Evolutionary conservation across 2,329 filamentous ascomycete genomes (phyloP).

Genomic region (Fusarium heterosporum): DNA sequence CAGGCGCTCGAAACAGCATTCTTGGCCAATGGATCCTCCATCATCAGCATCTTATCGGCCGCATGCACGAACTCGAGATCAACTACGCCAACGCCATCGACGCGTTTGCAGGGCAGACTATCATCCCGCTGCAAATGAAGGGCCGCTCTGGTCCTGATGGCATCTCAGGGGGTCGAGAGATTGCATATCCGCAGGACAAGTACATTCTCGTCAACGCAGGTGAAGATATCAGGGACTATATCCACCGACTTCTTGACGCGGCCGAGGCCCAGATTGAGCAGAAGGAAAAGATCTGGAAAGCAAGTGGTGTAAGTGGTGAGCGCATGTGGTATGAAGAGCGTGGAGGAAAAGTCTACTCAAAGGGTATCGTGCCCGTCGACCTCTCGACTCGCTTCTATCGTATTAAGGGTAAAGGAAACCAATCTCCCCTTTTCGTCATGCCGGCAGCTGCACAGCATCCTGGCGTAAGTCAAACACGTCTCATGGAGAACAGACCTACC

Average conservation of each 20-base stretch:
- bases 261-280: constrained; percentile 57
- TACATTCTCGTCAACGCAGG: constrained; percentile 67
- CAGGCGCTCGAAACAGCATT: constrained; percentile 62
- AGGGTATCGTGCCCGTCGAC: constrained; percentile 62
- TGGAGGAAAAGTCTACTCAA: constrained; percentile 50
- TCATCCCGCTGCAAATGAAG: constrained; percentile 64
- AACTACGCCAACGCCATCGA: constrained; percentile 64
- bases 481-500: constrained; percentile 59
- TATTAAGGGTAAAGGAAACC: constrained; percentile 56
- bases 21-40: constrained; percentile 69
- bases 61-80: constrained; percentile 69
- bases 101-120: constrained; percentile 61
- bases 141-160: constrained; percentile 64
- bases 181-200: constrained; percentile 66
- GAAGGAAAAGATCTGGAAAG: constrained; percentile 50
- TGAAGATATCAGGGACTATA: constrained; percentile 60
- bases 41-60: constrained; percentile 64
- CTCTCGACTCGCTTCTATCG: constrained; percentile 65
- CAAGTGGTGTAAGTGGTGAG: constrained; percentile 57
- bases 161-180: constrained; percentile 61
- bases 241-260: constrained; percentile 62
- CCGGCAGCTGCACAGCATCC: constrained; percentile 63
- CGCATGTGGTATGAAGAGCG: constrained; percentile 48
- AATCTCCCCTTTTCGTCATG: constrained; percentile 64
- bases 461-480: constrained; percentile 56